phyloP scores from a whole-genome alignment of 2,329 filamentous ascomycete genomes.

The Botryotinia globosa region DNA sequence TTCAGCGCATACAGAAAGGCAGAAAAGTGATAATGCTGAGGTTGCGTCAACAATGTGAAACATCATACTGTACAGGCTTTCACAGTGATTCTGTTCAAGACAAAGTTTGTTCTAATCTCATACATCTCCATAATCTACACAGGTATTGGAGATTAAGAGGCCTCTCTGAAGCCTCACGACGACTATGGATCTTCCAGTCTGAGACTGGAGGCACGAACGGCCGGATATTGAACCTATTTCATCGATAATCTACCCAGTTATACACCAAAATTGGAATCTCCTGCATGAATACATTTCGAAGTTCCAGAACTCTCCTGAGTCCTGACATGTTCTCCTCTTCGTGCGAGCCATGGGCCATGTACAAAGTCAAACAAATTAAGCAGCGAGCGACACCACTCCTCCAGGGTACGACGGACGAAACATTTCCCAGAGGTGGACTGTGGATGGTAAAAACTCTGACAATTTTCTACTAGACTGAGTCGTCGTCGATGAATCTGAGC shows the following conservation, averaged over 20 bases:
- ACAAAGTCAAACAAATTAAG: conserved; percentile 26
- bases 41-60: conserved; percentile 19
- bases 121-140: conserved; percentile 13
- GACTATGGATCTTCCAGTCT: conserved; percentile 16
- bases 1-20: conserved; percentile 22
- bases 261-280: conserved; percentile 35
- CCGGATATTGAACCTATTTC: conserved; percentile 32
- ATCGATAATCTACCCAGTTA: conserved; percentile 20
- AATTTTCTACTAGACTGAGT: conserved; percentile 27
- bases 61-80: conserved; percentile 8
- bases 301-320: conserved; percentile 16
- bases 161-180: conserved; percentile 8
- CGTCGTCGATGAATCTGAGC: conserved; percentile 27
- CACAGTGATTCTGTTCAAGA: conserved; percentile 1
- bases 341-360: conserved; percentile 21
- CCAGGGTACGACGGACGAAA: conserved; percentile 14
- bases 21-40: conserved; percentile 4
- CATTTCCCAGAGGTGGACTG: neutral
- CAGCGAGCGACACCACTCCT: conserved; percentile 19
- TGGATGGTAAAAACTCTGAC: conserved; percentile 15
- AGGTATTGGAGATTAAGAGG: conserved; percentile 18
- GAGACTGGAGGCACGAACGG: conserved; percentile 17
- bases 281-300: conserved; percentile 37
- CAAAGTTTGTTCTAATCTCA: conserved; percentile 5
- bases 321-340: conserved; percentile 29